phyloP scores from a whole-genome alignment of 345 rosid genomes.

The Xanthoceras sorbifolium region DNA sequence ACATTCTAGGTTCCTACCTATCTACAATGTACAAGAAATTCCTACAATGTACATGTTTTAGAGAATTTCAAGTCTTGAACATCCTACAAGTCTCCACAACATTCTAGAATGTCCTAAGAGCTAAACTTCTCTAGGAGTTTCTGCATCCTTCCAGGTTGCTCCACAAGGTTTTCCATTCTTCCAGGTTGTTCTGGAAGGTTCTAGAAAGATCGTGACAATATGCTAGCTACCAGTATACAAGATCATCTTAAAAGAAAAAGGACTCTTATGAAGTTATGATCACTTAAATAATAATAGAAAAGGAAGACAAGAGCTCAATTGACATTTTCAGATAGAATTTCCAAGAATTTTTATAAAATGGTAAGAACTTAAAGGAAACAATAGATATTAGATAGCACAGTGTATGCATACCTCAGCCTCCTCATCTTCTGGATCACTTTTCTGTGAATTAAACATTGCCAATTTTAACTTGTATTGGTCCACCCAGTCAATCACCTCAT shows the following conservation, averaged over 20 bases:
- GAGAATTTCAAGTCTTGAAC: too few relatives aligned
- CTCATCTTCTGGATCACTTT: constrained; percentile 88
- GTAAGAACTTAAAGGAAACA: neutral
- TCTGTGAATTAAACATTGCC: constrained; percentile 63
- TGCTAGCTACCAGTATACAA: neutral
- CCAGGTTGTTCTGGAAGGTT: too few relatives aligned
- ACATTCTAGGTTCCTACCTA: too few relatives aligned
- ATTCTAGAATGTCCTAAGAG: too few relatives aligned
- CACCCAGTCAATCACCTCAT: constrained; percentile 74
- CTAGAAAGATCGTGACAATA: too few relatives aligned
- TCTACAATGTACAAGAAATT: too few relatives aligned
- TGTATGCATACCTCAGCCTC: constrained; percentile 69
- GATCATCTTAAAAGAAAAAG: neutral
- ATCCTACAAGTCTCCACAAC: too few relatives aligned
- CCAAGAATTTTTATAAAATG: neutral
- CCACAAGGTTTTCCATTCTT: too few relatives aligned
- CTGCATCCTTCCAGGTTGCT: too few relatives aligned
- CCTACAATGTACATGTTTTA: too few relatives aligned
- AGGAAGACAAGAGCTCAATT: neutral
- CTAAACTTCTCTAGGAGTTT: too few relatives aligned
- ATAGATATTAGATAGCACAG: neutral
- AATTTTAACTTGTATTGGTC: constrained; percentile 78
- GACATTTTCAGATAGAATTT: neutral
- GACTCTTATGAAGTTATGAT: neutral
- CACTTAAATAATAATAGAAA: neutral